These are phyloP conservation scores for Rutidosis leptorrhynchoides DNA, from an alignment of 129 eudicot species.

Conservation along the genomic window DNA sequence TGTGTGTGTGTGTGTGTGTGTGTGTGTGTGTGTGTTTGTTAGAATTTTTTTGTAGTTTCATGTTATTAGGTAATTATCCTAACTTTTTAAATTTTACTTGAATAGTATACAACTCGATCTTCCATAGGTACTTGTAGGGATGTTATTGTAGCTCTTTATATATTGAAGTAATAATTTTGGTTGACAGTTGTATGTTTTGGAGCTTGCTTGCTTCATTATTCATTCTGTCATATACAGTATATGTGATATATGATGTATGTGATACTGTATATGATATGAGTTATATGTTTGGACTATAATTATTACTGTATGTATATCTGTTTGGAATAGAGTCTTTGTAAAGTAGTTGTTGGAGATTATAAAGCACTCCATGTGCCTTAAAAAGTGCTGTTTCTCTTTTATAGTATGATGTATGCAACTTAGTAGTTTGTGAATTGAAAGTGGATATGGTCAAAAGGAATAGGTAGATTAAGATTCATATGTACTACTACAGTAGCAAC, in stretches of 20 bases:
- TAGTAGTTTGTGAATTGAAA: constrained; percentile 13
- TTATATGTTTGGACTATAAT: neutral
- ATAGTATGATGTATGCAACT: neutral
- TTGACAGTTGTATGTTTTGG: neutral
- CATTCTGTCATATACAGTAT: neutral
- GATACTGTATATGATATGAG: neutral
- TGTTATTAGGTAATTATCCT: neutral
- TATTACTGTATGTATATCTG: neutral
- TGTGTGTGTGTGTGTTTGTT: constrained; percentile 16
- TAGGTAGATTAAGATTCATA: constrained; percentile 1
- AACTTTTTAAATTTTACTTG: neutral
- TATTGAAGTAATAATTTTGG: neutral
- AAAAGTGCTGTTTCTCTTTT: neutral
- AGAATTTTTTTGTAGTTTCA: constrained; percentile 11
- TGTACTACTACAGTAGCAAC: constrained; percentile 9
- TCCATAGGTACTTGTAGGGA: neutral
- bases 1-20: no score
- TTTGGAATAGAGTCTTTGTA: neutral
- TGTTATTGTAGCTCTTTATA: neutral
- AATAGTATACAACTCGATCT: neutral
- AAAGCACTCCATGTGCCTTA: neutral
- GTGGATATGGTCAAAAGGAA: constrained; percentile 20
- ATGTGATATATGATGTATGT: no score
- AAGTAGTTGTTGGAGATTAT: neutral
- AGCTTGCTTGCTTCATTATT: neutral